These are phyloP conservation scores for Orobanche coerulescens DNA, from an alignment of 257 asterid genomes.

Conservation along the genomic window DNA sequence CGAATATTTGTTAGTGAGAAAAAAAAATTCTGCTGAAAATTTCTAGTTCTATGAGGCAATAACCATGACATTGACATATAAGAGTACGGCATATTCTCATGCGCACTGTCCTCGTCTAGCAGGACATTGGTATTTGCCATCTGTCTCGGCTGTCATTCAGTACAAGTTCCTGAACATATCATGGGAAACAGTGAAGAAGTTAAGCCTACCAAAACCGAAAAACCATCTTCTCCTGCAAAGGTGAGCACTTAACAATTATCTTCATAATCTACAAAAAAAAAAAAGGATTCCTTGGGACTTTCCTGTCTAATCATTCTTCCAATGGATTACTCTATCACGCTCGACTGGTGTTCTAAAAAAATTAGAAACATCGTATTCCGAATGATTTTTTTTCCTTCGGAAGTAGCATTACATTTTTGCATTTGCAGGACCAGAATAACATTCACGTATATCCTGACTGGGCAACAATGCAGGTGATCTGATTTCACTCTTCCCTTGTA, in stretches of 20 bases:
- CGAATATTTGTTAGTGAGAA: background rate
- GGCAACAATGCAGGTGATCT: conserved; percentile 91
- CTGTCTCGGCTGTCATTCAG: conserved; percentile 14
- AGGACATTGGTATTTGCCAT: conserved; percentile 17
- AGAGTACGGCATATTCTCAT: background rate
- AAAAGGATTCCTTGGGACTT: background rate
- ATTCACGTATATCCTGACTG: conserved; percentile 81
- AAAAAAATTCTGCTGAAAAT: no score
- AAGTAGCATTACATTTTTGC: conserved; percentile 19
- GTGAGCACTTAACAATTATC: conserved; percentile 32
- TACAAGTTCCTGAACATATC: conserved; percentile 10
- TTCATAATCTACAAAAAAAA: background rate
- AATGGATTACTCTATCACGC: background rate
- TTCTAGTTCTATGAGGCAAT: no score
- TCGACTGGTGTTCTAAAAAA: background rate
- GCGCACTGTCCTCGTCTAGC: conserved; percentile 11
- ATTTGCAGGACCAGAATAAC: conserved; percentile 73
- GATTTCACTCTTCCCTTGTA: background rate
- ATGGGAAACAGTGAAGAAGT: conserved; percentile 84
- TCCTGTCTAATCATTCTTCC: background rate
- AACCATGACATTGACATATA: background rate
- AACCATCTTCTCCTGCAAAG: conserved; percentile 44
- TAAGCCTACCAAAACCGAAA: conserved; percentile 56
- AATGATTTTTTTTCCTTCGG: background rate
- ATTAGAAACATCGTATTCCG: background rate